Percentiles rank a stretch among this genome's conserved stretches.
phyloP scores from a whole-genome alignment of 1,284 basidiomycete genomes.

The Rhodotorula sp. region DNA sequence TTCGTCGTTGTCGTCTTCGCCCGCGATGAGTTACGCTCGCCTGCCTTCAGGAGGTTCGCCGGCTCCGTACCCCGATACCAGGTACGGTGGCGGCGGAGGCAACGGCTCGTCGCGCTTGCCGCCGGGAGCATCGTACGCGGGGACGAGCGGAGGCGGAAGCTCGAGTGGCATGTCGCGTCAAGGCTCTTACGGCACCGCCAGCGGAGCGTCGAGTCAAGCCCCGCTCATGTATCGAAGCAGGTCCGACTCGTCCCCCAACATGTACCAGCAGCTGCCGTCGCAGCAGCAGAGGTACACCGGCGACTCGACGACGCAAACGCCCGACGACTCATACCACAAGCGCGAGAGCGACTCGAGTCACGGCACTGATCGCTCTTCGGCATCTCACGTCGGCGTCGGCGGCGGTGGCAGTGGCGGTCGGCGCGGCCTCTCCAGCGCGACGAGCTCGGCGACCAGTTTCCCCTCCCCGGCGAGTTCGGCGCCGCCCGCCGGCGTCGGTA shows the following conservation, averaged over 20 bases:
- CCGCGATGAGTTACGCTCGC: slow-evolving; percentile 21
- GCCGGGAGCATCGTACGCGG: neutral
- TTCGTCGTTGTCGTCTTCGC: slow-evolving; percentile 12
- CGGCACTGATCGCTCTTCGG: slow-evolving; percentile 42
- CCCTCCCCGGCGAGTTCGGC: neutral
- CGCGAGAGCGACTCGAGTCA: slow-evolving; percentile 39
- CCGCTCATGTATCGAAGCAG: slow-evolving; percentile 51
- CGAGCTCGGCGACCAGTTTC: neutral
- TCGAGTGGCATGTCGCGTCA: slow-evolving; percentile 4
- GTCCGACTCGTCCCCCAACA: slow-evolving; percentile 54
- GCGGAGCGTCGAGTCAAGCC: slow-evolving; percentile 23
- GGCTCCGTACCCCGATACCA: neutral
- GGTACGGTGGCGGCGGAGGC: neutral
- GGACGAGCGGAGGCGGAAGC: slow-evolving; percentile 8
- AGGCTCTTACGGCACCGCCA: slow-evolving; percentile 14
- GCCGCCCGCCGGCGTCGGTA: neutral
- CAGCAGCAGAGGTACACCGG: neutral
- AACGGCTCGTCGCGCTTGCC: neutral
- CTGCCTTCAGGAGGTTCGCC: slow-evolving; percentile 3
- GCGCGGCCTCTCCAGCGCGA: slow-evolving; percentile 8
- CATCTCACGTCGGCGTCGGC: slow-evolving; percentile 22
- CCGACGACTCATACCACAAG: slow-evolving; percentile 5
- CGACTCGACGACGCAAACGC: no score
- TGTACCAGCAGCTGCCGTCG: slow-evolving; percentile 48
- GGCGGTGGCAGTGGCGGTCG: slow-evolving; percentile 15